Evolutionary conservation across 257 asterid species (phyloP).

Genomic region (Nyctanthes arbortristis): DNA sequence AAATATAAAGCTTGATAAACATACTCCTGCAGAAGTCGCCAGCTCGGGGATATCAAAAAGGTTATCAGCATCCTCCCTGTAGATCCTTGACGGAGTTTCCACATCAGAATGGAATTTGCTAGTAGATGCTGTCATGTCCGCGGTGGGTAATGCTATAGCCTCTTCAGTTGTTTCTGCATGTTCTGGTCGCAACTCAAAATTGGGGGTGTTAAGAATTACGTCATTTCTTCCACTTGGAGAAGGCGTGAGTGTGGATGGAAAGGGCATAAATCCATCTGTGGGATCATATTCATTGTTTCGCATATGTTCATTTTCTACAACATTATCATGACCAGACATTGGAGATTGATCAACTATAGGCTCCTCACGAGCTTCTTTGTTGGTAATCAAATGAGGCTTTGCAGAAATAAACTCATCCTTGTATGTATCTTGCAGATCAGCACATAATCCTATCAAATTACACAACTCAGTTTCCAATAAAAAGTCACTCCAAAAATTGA

Average conservation of each 20-base stretch:
- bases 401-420: slow-evolving; percentile 39
- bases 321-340: slow-evolving; percentile 11
- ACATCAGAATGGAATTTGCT: slow-evolving; percentile 43
- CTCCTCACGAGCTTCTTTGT: slow-evolving; percentile 35
- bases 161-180: slow-evolving; percentile 34
- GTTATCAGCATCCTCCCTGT: slow-evolving; percentile 27
- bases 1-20: slow-evolving; percentile 24
- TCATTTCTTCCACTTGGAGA: slow-evolving; percentile 39
- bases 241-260: slow-evolving; percentile 19
- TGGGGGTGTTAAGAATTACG: slow-evolving; percentile 50
- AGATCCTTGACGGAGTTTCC: slow-evolving; percentile 53
- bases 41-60: slow-evolving; percentile 73
- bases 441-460: slow-evolving; percentile 57
- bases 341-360: slow-evolving; percentile 32
- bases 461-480: slow-evolving; percentile 2
- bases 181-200: slow-evolving; percentile 33
- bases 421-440: slow-evolving; percentile 43
- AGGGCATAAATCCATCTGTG: slow-evolving; percentile 29
- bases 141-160: slow-evolving; percentile 32
- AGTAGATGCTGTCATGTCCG: slow-evolving; percentile 44
- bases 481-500: not conserved
- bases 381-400: slow-evolving; percentile 34
- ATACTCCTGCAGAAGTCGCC: slow-evolving; percentile 60
- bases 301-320: slow-evolving; percentile 49
- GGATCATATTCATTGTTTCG: slow-evolving; percentile 41